Conservation (phyloP, 257 asterid genomes). For the Solanum peruvianum region DNA sequence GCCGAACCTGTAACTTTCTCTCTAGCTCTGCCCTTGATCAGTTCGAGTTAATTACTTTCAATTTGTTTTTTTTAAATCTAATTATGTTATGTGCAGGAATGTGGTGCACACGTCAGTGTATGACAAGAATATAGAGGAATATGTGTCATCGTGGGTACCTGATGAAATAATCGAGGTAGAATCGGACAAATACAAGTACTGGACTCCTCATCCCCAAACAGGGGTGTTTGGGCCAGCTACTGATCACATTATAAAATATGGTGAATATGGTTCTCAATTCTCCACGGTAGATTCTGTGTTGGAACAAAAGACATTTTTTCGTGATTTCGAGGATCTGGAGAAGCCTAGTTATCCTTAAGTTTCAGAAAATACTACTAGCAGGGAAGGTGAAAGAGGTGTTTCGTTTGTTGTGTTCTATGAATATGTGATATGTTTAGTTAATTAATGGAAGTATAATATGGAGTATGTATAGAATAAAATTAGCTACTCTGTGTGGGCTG, state of each 20-base stretch:
- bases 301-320: conserved; percentile 84
- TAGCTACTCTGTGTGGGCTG: background rate
- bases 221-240: conserved; percentile 77
- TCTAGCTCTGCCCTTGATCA: background rate
- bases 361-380: background rate
- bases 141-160: conserved; percentile 32
- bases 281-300: conserved; percentile 32
- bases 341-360: conserved; percentile 22
- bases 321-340: conserved; percentile 72
- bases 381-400: background rate
- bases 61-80: background rate
- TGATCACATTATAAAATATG: conserved; percentile 13
- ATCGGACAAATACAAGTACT: conserved; percentile 39
- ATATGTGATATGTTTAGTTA: background rate
- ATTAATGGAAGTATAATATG: background rate
- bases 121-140: conserved; percentile 79
- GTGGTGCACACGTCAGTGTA: conserved; percentile 62
- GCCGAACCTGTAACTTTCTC: background rate
- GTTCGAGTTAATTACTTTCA: background rate
- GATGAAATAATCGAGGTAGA: conserved; percentile 35
- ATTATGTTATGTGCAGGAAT: conserved; percentile 28
- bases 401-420: background rate
- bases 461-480: background rate
- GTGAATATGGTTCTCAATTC: background rate
- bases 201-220: conserved; percentile 85